Percentiles rank a stretch among this genome's conserved stretches.
These are phyloP conservation scores for Monosporascus sp. DNA, from an alignment of 2,329 filamentous ascomycete species.

Conservation along the genomic window DNA sequence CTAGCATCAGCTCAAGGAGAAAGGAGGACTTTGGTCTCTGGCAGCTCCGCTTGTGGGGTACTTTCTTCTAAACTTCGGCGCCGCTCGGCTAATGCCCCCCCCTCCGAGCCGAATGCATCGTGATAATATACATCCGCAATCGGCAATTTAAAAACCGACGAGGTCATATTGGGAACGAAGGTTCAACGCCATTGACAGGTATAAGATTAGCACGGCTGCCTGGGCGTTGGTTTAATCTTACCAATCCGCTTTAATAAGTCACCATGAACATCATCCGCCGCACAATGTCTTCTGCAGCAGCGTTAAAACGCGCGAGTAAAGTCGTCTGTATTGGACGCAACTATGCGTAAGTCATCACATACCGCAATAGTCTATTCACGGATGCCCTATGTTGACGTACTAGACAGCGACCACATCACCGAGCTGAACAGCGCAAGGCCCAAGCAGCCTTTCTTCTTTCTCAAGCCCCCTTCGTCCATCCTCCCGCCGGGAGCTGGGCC, in stretches of 20 bases:
- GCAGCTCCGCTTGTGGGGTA: background rate
- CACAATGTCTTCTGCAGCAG: slow-evolving; percentile 37
- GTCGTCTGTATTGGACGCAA: slow-evolving; percentile 93
- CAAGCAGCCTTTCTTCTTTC: slow-evolving; percentile 98
- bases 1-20: background rate
- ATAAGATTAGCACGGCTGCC: background rate
- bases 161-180: too few species aligned
- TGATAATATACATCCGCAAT: background rate
- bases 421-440: slow-evolving; percentile 85
- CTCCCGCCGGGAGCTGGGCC: slow-evolving; percentile 73
- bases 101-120: background rate
- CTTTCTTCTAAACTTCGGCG: background rate
- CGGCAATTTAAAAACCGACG: background rate
- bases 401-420: slow-evolving; percentile 75
- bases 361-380: too few species aligned
- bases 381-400: slow-evolving; percentile 2
- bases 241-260: background rate
- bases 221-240: background rate
- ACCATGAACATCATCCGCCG: slow-evolving; percentile 30
- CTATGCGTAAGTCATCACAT: slow-evolving; percentile 66
- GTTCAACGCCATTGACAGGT: too few species aligned
- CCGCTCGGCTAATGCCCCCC: background rate
- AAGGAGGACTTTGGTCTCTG: background rate
- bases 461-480: slow-evolving; percentile 87
- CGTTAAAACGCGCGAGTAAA: slow-evolving; percentile 57